A percentile compares a stretch with the other conserved stretches of the same genome.
Evolutionary conservation across 768 basidiomycete species (phyloP).

Genomic region (Filobasidium wieringae): DNA sequence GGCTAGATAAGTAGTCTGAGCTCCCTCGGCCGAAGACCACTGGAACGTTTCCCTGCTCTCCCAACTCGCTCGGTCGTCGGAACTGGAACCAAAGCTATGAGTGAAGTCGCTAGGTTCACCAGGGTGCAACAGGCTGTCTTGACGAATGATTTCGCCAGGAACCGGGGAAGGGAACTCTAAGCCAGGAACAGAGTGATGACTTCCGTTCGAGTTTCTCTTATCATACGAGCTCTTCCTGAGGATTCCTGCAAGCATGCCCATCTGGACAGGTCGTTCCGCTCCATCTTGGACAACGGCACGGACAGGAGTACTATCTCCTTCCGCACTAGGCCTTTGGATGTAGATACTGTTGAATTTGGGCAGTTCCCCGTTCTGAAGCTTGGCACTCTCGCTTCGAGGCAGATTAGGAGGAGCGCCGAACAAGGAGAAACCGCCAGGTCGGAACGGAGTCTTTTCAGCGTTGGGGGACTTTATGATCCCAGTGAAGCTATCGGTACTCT

Average conservation of each 20-base stretch:
- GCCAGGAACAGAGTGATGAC: not conserved
- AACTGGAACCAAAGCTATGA: slow-evolving; percentile 23
- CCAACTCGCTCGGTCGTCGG: slow-evolving; percentile 34
- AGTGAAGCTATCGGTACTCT: slow-evolving; percentile 22
- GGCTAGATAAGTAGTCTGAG: slow-evolving; percentile 9
- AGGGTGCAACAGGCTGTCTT: slow-evolving; percentile 5
- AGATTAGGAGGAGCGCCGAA: not conserved
- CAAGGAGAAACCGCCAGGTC: slow-evolving; percentile 8
- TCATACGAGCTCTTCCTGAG: slow-evolving; percentile 20
- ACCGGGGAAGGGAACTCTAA: slow-evolving; percentile 12
- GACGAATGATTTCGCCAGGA: slow-evolving; percentile 32
- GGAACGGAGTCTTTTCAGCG: slow-evolving; percentile 21
- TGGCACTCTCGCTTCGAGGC: slow-evolving; percentile 15
- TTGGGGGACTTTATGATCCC: slow-evolving; percentile 26
- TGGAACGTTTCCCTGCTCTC: slow-evolving; percentile 32
- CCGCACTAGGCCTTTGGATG: slow-evolving; percentile 14
- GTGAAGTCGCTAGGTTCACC: slow-evolving; percentile 31
- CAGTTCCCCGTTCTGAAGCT: slow-evolving; percentile 22
- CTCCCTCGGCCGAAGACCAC: slow-evolving; percentile 30
- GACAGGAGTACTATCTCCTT: slow-evolving; percentile 6
- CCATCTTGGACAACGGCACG: slow-evolving; percentile 17
- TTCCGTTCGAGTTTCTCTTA: not conserved
- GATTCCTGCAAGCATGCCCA: slow-evolving; percentile 33
- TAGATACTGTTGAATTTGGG: slow-evolving; percentile 25
- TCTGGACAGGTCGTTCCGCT: slow-evolving; percentile 16